These are phyloP conservation scores for Hygrocybe coccinea DNA, from an alignment of 768 basidiomycete species.

Conservation along the genomic window DNA sequence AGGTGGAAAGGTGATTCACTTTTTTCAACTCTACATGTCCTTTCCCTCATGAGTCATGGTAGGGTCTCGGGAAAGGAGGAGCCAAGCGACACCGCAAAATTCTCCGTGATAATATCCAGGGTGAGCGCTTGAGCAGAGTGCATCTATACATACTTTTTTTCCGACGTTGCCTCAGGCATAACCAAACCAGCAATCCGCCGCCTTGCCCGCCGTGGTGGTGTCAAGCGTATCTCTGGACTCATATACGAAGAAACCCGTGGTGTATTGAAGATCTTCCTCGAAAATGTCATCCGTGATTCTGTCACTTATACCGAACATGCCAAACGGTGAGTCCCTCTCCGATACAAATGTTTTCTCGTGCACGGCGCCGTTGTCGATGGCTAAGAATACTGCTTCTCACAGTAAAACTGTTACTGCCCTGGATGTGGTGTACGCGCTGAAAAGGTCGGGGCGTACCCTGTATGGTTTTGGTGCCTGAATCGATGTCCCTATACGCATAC, in stretches of 20 bases:
- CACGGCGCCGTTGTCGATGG: constrained; percentile 1
- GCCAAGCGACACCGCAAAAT: constrained; percentile 79
- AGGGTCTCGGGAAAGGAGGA: constrained; percentile 77
- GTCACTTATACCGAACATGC: constrained; percentile 93
- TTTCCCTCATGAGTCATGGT: constrained; percentile 3
- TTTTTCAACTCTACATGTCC: background rate
- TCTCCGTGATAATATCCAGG: constrained; percentile 79
- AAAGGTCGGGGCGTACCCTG: constrained; percentile 70
- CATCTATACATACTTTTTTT: constrained; percentile 8
- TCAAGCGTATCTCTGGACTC: constrained; percentile 49
- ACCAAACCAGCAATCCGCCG: constrained; percentile 69
- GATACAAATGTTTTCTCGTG: background rate
- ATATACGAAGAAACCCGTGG: constrained; percentile 82
- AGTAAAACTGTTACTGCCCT: constrained; percentile 85
- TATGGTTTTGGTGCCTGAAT: constrained; percentile 84
- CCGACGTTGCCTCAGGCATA: constrained; percentile 24
- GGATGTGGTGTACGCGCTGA: constrained; percentile 74
- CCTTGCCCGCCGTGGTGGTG: constrained; percentile 80
- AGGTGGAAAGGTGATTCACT: constrained; percentile 58
- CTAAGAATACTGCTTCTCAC: constrained; percentile 9
- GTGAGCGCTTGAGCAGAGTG: constrained; percentile 28
- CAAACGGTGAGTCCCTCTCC: constrained; percentile 60
- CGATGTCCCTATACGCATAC: constrained; percentile 14
- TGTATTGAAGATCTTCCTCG: constrained; percentile 69
- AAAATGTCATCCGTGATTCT: constrained; percentile 82